Evolutionary conservation across 164 flowering plant species (phyloP), one percentile per base, ranked within the genome.

Genomic region (Aristolochia contorta): DNA sequence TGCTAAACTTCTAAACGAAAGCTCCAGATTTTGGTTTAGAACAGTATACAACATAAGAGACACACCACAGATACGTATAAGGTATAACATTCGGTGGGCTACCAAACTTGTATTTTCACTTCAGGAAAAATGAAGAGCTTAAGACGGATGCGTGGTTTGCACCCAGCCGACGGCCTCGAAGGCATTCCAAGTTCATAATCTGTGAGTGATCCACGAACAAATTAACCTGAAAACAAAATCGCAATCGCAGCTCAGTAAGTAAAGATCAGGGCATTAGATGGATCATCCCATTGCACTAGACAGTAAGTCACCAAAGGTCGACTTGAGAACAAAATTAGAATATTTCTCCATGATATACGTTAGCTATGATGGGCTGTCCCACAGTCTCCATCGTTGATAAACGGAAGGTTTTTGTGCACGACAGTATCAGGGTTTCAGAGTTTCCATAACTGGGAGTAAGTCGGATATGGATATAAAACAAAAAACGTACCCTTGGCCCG

Each of bases 141-240:
- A 80, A 77, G 58, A 76, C 70, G 56, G 88, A 83, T 30, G 69
- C 33, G 59, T 83, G 80, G 49, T 80, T 74, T 75, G 76, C 75
- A 60, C 97, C 97, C 75, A 84, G 66, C 67, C 75, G 80, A 52
- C 85, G 72, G 7, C 97, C 96, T 4, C 96, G 78, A 30, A 86
- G 85, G 74, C 98, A 89, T 74, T 91, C 98, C 60, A 91, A 67
- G 73, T 78, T 84, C 85, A 84, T 80, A 61, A 91, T 80, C 62
- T 91, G 91, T 58, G 95, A 81, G 62, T 84, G 98, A 75, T 87
- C 96, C 62, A 91, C 87, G 65, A 86, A 88, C 12, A 91, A 89
- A 66, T 91, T 91, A 45, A 91, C 97, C 97, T 91, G 79, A 55
- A 63, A 62, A 47, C 45, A 27, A 23, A 19, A 7, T 53, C 8